A percentile compares a stretch with the other conserved stretches of the same genome.
Evolutionary conservation across 2,329 filamentous ascomycete genomes (phyloP).

Genomic region (Fusarium tuaranense): DNA sequence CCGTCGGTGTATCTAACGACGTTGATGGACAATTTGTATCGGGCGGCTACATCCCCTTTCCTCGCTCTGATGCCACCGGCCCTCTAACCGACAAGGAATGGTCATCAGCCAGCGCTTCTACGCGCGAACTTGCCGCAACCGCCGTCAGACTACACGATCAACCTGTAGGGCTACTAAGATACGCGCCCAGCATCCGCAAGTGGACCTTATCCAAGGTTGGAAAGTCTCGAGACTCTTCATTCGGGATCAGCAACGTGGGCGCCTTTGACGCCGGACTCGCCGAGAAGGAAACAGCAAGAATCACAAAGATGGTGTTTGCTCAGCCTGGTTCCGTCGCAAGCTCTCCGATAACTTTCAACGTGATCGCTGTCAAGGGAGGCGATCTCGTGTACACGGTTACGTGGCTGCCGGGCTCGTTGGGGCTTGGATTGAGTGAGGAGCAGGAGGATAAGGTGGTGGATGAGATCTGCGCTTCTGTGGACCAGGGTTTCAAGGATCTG

Average conservation of each 20-base stretch:
- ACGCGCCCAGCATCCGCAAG: slow-evolving; percentile 34
- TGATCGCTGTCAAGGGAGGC: slow-evolving; percentile 33
- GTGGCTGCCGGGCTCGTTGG: slow-evolving; percentile 41
- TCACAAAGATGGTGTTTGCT: slow-evolving; percentile 39
- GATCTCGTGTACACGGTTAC: slow-evolving; percentile 39
- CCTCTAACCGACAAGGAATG: slow-evolving; percentile 36
- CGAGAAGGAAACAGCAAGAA: not conserved
- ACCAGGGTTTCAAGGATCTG: slow-evolving; percentile 27
- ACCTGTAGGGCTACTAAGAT: slow-evolving; percentile 37
- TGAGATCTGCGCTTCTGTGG: slow-evolving; percentile 26
- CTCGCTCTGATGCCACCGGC: slow-evolving; percentile 6
- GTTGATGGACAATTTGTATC: slow-evolving; percentile 34
- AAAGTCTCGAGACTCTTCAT: slow-evolving; percentile 35
- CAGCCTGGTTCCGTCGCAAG: slow-evolving; percentile 38
- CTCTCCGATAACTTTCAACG: slow-evolving; percentile 37
- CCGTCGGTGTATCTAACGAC: slow-evolving; percentile 33
- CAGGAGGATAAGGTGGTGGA: slow-evolving; percentile 36
- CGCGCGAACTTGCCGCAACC: slow-evolving; percentile 21
- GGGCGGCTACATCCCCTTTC: slow-evolving; percentile 23
- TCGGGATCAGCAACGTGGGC: slow-evolving; percentile 42
- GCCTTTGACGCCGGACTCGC: slow-evolving; percentile 13
- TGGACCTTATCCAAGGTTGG: slow-evolving; percentile 40
- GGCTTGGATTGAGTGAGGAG: slow-evolving; percentile 23
- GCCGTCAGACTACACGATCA: slow-evolving; percentile 31
- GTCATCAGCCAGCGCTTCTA: slow-evolving; percentile 25